Evolutionary conservation across 768 basidiomycete genomes (phyloP).

Genomic region (Podaxis carcinomalis): DNA sequence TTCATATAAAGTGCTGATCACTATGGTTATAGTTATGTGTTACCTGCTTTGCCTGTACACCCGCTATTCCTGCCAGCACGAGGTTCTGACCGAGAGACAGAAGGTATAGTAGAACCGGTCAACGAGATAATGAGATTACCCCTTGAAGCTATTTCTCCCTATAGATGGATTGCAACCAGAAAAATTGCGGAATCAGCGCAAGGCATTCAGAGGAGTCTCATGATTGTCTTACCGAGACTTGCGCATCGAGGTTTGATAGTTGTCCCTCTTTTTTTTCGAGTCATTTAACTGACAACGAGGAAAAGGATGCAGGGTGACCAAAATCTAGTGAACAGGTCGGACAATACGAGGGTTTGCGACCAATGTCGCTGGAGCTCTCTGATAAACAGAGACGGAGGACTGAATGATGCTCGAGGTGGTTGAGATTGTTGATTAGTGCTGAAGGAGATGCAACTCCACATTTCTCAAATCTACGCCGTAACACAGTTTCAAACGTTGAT

Average conservation of each 20-base stretch:
- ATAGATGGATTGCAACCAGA: neutral
- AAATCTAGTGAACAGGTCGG: neutral
- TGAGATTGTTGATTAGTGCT: too few relatives aligned
- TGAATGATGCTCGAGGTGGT: too few relatives aligned
- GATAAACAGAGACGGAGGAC: neutral
- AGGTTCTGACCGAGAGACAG: conserved; percentile 1
- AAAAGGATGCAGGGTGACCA: conserved; percentile 3
- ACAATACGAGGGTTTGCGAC: neutral
- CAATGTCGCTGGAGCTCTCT: conserved; percentile 6
- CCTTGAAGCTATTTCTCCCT: neutral
- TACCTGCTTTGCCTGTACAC: conserved; percentile 7
- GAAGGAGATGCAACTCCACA: too few relatives aligned
- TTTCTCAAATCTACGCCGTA: too few relatives aligned
- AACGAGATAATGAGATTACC: neutral
- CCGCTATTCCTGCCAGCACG: conserved; percentile 5
- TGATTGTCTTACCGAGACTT: neutral
- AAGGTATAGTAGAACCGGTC: neutral
- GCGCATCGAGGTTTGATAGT: neutral
- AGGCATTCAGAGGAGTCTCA: neutral
- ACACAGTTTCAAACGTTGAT: too few relatives aligned
- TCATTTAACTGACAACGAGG: neutral
- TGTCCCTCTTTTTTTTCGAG: too few relatives aligned
- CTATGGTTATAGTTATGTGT: neutral
- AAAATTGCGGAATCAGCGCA: neutral
- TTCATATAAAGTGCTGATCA: neutral